Evolutionary conservation across 768 basidiomycete species (phyloP).

Genomic region (Kwoniella pini): DNA sequence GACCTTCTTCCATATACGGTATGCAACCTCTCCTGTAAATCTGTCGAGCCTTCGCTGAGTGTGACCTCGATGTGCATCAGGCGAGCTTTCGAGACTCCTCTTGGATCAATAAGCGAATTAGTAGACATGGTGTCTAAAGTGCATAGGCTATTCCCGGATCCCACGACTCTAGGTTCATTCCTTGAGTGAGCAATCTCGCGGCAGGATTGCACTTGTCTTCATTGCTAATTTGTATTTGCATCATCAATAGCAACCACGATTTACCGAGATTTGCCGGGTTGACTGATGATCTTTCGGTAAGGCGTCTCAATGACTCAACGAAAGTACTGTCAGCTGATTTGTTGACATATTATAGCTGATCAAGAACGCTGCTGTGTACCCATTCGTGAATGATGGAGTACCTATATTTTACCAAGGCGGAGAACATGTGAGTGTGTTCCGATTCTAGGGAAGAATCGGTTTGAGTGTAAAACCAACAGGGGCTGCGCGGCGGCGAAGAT

Average conservation of each 20-base stretch:
- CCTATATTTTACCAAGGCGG: constrained; percentile 53
- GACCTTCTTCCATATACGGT: constrained; percentile 48
- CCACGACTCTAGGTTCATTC: constrained; percentile 51
- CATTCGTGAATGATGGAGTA: constrained; percentile 55
- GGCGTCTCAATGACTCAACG: not conserved
- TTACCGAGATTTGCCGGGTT: constrained; percentile 45
- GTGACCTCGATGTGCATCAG: constrained; percentile 7
- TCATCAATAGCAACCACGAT: constrained; percentile 52
- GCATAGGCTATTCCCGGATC: constrained; percentile 42
- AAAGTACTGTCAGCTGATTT: not conserved
- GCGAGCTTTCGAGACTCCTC: constrained; percentile 46
- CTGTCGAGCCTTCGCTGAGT: not conserved
- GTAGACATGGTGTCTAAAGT: constrained; percentile 44
- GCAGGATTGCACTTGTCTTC: too few relatives aligned
- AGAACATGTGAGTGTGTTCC: constrained; percentile 50
- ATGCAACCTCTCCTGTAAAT: not conserved
- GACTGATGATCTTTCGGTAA: constrained; percentile 36
- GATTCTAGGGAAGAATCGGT: too few relatives aligned
- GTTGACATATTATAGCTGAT: constrained; percentile 27
- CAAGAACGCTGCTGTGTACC: constrained; percentile 54
- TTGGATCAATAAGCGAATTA: constrained; percentile 34
- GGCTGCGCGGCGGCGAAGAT: constrained; percentile 50
- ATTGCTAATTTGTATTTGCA: not conserved
- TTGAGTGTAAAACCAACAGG: too few relatives aligned
- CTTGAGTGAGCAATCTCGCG: constrained; percentile 41